phyloP scores from a whole-genome alignment of 176 grass and related monocot species.

The Oryza nivara region DNA sequence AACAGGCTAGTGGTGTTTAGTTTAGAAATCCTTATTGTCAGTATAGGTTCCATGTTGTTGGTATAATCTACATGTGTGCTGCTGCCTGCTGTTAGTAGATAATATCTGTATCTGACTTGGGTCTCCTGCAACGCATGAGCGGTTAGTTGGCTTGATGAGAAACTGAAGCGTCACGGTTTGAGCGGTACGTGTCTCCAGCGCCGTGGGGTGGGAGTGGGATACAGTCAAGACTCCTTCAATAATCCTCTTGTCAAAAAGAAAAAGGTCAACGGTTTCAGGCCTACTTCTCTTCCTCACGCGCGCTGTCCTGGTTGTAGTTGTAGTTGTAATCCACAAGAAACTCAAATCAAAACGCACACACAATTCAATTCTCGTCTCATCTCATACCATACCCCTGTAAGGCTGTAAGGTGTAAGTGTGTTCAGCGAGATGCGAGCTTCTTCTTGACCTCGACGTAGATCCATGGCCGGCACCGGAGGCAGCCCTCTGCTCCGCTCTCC shows the following conservation, averaged over 20 bases:
- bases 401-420: too few relatives aligned
- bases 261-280: neutral
- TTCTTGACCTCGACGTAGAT: neutral
- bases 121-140: too few relatives aligned
- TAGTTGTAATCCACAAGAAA: constrained; percentile 1
- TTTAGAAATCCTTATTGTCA: neutral
- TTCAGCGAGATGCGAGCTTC: neutral
- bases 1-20: too few relatives aligned
- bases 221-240: neutral
- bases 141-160: neutral
- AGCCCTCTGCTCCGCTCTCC: constrained; percentile 41
- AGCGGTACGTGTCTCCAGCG: neutral
- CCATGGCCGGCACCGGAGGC: constrained; percentile 38
- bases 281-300: neutral
- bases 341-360: neutral
- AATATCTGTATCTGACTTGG: too few relatives aligned
- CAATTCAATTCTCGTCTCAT: too few relatives aligned
- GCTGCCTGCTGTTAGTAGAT: too few relatives aligned
- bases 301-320: neutral
- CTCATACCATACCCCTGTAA: neutral
- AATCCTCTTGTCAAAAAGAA: neutral
- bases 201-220: too few relatives aligned
- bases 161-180: neutral
- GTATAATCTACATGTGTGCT: too few relatives aligned
- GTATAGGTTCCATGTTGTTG: neutral